These are phyloP conservation scores for Agroathelia rolfsii DNA, from an alignment of 1,284 basidiomycete genomes.

Conservation along the genomic window DNA sequence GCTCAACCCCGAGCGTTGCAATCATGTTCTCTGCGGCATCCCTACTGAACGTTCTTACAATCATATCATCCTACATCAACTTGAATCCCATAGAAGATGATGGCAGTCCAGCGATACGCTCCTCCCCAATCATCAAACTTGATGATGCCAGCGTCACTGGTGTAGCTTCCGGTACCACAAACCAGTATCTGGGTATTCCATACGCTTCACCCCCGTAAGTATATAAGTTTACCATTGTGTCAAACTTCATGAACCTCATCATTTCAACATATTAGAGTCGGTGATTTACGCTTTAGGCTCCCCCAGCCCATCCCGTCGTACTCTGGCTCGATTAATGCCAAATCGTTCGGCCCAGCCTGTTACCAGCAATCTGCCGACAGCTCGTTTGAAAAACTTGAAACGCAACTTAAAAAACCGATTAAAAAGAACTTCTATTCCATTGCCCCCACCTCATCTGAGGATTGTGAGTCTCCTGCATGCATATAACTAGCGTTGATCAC, in stretches of 20 bases:
- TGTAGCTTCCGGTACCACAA: conserved; percentile 11
- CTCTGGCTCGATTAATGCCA: conserved; percentile 1
- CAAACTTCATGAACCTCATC: conserved; percentile 24
- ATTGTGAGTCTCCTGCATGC: too few species aligned
- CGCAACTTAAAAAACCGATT: too few species aligned
- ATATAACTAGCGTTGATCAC: too few species aligned
- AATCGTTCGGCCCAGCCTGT: conserved; percentile 4
- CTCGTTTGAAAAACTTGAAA: too few species aligned
- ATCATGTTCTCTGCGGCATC: too few species aligned
- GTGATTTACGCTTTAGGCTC: conserved; percentile 5
- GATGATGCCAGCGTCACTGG: conserved; percentile 32
- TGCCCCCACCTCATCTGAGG: too few species aligned
- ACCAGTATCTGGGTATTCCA: conserved; percentile 6
- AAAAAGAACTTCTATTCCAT: too few species aligned
- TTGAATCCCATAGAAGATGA: too few species aligned
- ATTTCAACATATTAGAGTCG: conserved; percentile 1
- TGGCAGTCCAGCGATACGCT: too few species aligned
- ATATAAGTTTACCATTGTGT: conserved; percentile 45
- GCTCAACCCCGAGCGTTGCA: too few species aligned
- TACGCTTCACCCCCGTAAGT: conserved; percentile 30
- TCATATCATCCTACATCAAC: too few species aligned
- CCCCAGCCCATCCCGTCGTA: conserved; percentile 6
- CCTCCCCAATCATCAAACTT: conserved; percentile 27
- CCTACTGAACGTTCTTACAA: too few species aligned
- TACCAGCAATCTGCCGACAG: conserved; percentile 12